A percentile compares a stretch with the other conserved stretches of the same genome.
phyloP scores from a whole-genome alignment of 2,329 filamentous ascomycete species.

The Blastomyces percursus region DNA sequence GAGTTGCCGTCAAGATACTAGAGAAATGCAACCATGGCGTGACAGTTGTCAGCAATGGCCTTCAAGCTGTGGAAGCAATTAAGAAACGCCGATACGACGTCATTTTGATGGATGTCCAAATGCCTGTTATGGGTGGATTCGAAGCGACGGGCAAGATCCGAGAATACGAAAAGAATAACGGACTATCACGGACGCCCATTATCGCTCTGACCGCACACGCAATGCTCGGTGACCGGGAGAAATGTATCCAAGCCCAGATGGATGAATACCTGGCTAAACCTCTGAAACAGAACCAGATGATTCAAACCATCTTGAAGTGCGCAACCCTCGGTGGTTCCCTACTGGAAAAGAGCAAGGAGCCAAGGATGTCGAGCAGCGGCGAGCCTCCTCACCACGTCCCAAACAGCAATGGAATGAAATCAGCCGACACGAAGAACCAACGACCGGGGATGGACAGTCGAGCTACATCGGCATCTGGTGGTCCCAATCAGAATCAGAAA shows the following conservation, averaged over 20 bases:
- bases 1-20: slow-evolving; percentile 88
- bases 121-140: slow-evolving; percentile 99
- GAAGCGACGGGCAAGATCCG: slow-evolving; percentile 95
- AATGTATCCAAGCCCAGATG: slow-evolving; percentile 98
- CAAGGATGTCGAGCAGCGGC: slow-evolving; percentile 30
- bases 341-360: slow-evolving; percentile 35
- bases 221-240: slow-evolving; percentile 96
- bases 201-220: slow-evolving; percentile 95
- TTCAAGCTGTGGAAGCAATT: slow-evolving; percentile 85
- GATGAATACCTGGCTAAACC: slow-evolving; percentile 98
- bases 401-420: slow-evolving; percentile 21
- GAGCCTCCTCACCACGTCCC: slow-evolving; percentile 14
- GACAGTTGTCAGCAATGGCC: slow-evolving; percentile 79
- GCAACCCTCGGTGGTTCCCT: slow-evolving; percentile 62
- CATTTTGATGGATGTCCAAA: slow-evolving; percentile 98
- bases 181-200: slow-evolving; percentile 76
- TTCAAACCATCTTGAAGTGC: slow-evolving; percentile 95
- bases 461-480: slow-evolving; percentile 59
- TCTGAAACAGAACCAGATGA: slow-evolving; percentile 90
- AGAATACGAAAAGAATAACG: slow-evolving; percentile 78
- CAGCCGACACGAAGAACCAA: slow-evolving; percentile 27
- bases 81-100: slow-evolving; percentile 90
- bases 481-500: slow-evolving; percentile 39
- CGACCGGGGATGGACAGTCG: slow-evolving; percentile 51
- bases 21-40: slow-evolving; percentile 75